Base-by-base conservation (phyloP, 352 stramenopile genomes). In the Saprolegnia diclina region DNA sequence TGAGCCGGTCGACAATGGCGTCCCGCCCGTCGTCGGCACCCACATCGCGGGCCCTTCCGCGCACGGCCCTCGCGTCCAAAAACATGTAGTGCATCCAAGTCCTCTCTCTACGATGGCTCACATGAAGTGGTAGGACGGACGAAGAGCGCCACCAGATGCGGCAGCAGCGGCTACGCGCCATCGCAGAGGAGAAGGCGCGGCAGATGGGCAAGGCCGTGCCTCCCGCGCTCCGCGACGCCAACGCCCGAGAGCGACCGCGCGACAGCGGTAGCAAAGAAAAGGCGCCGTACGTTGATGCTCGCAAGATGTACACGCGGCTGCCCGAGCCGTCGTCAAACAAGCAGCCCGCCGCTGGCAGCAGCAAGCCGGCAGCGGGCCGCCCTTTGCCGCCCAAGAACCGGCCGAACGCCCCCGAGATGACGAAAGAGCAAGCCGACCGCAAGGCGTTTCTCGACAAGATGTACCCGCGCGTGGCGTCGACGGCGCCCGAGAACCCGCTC, bases 391-490 rank as follows among this genome's bases (percentile, higher is more conserved):
- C n/a, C n/a, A n/a, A n/a, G n/a, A n/a, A n/a, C n/a, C n/a, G n/a
- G n/a, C 64, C 53, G 38, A 13, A 26, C 29, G 5, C 24, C 29
- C 46, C 57, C 2, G 10, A 9, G 5, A n/a, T 53, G 61, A 67
- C 24, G 3, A 35, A 9, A 24, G 13, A 57, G 32, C 18, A 64
- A 50, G 75, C 77, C 61, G 71, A 74, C 42, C 78, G 85, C 6
- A 92, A 92, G 63, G 83, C 79, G 7, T 74, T 92, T 65, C 66
- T 95, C 55, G 75, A 92, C 65, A 85, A 83, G 53, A 92, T 92
- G 82, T 90, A 87, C 50, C 85, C 87, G 40, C 87, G 87, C 16
- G 80, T 93, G 3, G 91, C 80, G 84, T 2, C 64, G 74, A 40
- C 66, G 32, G 56, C 42, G 64, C 13, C 45, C 21, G 26, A 71